These are phyloP conservation scores for Selaginella tamariscina DNA, from an alignment of 75 land plant genomes.

Conservation along the genomic window DNA sequence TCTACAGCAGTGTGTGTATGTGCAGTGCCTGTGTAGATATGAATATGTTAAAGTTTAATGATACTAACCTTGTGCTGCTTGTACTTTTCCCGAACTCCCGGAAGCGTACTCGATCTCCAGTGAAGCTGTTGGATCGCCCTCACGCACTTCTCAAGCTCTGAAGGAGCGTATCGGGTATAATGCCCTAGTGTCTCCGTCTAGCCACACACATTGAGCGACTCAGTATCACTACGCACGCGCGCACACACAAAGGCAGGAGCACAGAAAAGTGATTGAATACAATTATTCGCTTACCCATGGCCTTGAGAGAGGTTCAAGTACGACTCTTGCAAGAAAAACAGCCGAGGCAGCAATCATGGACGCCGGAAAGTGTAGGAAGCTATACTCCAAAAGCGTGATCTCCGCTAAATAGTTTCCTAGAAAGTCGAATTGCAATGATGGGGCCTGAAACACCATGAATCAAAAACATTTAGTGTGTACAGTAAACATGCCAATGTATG, in stretches of 20 bases:
- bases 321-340: slow-evolving; percentile 5
- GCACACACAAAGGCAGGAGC: no score
- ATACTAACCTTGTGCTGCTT: slow-evolving; percentile 74
- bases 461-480: no score
- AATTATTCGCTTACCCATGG: slow-evolving; percentile 4
- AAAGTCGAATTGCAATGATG: background rate
- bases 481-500: no score
- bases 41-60: background rate
- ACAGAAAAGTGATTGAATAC: background rate
- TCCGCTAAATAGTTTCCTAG: slow-evolving; percentile 9
- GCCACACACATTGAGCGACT: no score
- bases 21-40: background rate
- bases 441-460: background rate
- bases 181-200: slow-evolving; percentile 10
- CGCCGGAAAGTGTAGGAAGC: background rate
- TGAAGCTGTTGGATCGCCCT: background rate
- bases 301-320: background rate
- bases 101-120: slow-evolving; percentile 23
- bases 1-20: no score
- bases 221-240: no score
- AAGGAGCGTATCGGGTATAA: background rate
- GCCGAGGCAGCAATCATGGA: background rate
- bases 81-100: slow-evolving; percentile 87
- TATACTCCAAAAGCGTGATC: background rate
- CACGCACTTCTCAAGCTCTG: slow-evolving; percentile 3